Evolutionary conservation across 2,329 filamentous ascomycete genomes (phyloP).

Genomic region (Aspergillus sp.): DNA sequence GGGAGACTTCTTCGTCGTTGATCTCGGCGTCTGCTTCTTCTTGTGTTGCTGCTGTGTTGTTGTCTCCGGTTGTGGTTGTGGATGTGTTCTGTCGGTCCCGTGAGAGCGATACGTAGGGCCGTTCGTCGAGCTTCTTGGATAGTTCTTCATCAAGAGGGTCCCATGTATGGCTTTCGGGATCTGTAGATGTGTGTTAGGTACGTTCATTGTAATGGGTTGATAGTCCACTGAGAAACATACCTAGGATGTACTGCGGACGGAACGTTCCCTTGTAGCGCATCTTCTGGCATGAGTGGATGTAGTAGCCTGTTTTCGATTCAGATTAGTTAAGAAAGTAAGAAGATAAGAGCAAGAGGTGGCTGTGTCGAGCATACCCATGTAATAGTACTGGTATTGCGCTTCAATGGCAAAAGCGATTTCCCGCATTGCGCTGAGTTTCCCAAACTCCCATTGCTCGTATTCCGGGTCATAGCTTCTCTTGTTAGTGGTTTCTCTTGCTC

Average conservation of each 20-base stretch:
- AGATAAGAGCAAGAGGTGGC: neutral
- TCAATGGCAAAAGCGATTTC: constrained; percentile 61
- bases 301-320: constrained; percentile 52
- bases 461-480: constrained; percentile 58
- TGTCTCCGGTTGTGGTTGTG: neutral
- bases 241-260: constrained; percentile 51
- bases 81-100: constrained; percentile 32
- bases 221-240: constrained; percentile 30
- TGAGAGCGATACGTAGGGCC: constrained; percentile 49
- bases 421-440: constrained; percentile 63
- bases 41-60: constrained; percentile 1
- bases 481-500: neutral
- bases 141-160: constrained; percentile 47
- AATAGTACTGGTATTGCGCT: constrained; percentile 61
- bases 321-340: neutral
- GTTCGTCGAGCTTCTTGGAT: constrained; percentile 43
- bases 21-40: constrained; percentile 23
- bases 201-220: neutral
- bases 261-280: constrained; percentile 55
- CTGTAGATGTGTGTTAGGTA: constrained; percentile 26
- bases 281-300: constrained; percentile 60
- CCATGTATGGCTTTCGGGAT: constrained; percentile 51
- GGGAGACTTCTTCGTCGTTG: constrained; percentile 45
- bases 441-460: constrained; percentile 62
- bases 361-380: constrained; percentile 56